Evolutionary conservation across 2,329 filamentous ascomycete genomes (phyloP).

Genomic region (Knoxdaviesia capensis): DNA sequence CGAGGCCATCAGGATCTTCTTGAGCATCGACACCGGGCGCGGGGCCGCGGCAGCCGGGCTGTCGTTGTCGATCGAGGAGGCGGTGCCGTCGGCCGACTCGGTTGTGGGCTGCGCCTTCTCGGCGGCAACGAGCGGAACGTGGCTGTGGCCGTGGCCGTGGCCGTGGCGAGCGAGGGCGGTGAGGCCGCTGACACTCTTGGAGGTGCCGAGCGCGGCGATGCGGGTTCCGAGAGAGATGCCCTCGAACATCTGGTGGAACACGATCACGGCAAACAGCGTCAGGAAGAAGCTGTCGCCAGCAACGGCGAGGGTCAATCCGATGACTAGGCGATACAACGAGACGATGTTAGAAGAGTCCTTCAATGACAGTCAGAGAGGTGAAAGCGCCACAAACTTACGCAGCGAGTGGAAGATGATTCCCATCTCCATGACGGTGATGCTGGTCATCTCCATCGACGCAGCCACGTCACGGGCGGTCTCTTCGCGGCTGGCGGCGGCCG

Average conservation of each 20-base stretch:
- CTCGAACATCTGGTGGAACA: conserved; percentile 66
- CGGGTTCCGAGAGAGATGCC: conserved; percentile 53
- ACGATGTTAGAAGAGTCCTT: background rate
- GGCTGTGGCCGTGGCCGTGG: conserved; percentile 1
- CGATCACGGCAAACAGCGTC: conserved; percentile 43
- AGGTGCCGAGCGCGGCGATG: conserved; percentile 37
- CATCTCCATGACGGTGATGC: conserved; percentile 49
- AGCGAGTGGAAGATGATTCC: conserved; percentile 61
- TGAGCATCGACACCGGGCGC: conserved; percentile 15
- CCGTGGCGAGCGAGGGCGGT: conserved; percentile 8
- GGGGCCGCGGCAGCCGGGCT: conserved; percentile 3
- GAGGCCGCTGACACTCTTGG: conserved; percentile 4
- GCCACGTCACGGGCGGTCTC: conserved; percentile 10
- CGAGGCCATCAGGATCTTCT: conserved; percentile 39
- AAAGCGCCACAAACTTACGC: conserved; percentile 19
- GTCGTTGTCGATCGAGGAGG: background rate
- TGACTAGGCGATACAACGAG: conserved; percentile 20
- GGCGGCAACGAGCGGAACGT: background rate
- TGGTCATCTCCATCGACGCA: conserved; percentile 26
- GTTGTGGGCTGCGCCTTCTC: background rate
- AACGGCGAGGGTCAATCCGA: conserved; percentile 43
- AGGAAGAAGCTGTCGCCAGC: conserved; percentile 33
- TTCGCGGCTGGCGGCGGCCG: conserved; percentile 8
- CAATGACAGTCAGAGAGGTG: background rate
- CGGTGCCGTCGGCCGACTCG: background rate